Percentiles rank a stretch among this genome's conserved stretches.
Conservation (phyloP, 345 rosid species). For the Gossypium stocksii region DNA sequence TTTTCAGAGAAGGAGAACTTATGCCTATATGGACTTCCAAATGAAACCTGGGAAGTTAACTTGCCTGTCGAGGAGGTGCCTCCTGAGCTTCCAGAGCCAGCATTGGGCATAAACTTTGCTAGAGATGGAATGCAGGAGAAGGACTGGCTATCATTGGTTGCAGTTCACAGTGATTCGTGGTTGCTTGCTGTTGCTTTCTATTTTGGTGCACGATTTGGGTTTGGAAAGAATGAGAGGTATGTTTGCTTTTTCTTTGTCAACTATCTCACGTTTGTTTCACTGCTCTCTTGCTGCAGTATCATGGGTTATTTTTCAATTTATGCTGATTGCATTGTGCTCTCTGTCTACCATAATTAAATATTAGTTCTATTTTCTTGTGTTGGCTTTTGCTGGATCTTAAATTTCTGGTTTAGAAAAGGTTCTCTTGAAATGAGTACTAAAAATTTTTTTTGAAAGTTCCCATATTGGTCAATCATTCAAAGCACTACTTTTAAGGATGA, state of each 20-base stretch:
- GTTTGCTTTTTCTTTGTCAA: conserved; percentile 14
- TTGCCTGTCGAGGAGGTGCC: conserved; percentile 99
- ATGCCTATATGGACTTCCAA: conserved; percentile 94
- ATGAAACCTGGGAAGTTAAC: conserved; percentile 95
- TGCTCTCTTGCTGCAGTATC: background rate
- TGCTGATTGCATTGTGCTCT: background rate
- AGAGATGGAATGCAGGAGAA: conserved; percentile 99
- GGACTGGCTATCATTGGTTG: conserved; percentile 74
- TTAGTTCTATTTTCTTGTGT: background rate
- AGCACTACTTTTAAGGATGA: too few species aligned
- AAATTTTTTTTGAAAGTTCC: background rate
- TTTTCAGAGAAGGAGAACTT: conserved; percentile 88
- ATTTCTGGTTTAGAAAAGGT: background rate
- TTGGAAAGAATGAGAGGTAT: conserved; percentile 97
- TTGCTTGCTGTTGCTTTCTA: conserved; percentile 75
- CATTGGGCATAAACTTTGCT: conserved; percentile 92
- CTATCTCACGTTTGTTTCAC: background rate
- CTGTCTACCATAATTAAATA: background rate
- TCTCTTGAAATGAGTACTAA: background rate
- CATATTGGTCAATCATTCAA: background rate
- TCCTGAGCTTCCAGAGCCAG: conserved; percentile 99
- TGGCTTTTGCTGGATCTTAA: background rate
- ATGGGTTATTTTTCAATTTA: background rate
- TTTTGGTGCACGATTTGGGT: conserved; percentile 98
- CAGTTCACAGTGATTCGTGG: conserved; percentile 5